Evolutionary conservation across 2,329 filamentous ascomycete species (phyloP), one percentile per base, ranked within the genome.

Genomic region (Claviceps humidiphila): DNA sequence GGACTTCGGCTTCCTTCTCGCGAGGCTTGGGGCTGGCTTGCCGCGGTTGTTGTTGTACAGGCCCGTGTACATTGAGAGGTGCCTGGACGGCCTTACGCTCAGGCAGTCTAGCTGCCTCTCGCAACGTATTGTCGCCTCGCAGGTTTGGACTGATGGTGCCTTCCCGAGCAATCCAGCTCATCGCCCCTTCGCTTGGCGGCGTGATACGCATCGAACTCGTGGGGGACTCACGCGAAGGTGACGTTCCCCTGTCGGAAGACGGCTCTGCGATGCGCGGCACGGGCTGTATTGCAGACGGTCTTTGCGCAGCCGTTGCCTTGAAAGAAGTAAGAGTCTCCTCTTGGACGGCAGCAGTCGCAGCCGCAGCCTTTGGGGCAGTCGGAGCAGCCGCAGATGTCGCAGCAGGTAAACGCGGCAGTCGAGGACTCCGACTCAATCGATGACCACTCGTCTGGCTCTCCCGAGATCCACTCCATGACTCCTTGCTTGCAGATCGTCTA

Each of bases 131-230:
- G 54, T 69, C 66, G 3, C 67, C 67, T 53, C 66, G 58, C 47
- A 69, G 56, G 24, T 57, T 61, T 2, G 61, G 63, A 51, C 65
- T 68, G n/a, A 69, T 66, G 0, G 67, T 66, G 0, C 66, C 68
- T 53, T 68, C 67, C 8, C 61, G 57, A 1, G 61, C 66, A 43
- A 73, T 60, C 73, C 72, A 74, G 52, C 69, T 73, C 70, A 74
- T 71, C 17, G 62, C 66, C 26, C 68, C 69, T 37, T 67, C 68
- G 46, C 61, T 66, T 5, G 55, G 59, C 22, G 57, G 64, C 39
- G 58, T 63, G 44, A 58, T 63, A 30, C 57, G 65, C 54, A 66
- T 58, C 0, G 70, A 70, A 55, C 65, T 68, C 4, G 62, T 57
- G 1, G 57, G 56, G 5, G 67, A 68, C 7, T 56, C 61, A 20